Percentiles rank a stretch among this genome's conserved stretches.
Conservation (phyloP, 331 rosid species). For the Malus hybrid region DNA sequence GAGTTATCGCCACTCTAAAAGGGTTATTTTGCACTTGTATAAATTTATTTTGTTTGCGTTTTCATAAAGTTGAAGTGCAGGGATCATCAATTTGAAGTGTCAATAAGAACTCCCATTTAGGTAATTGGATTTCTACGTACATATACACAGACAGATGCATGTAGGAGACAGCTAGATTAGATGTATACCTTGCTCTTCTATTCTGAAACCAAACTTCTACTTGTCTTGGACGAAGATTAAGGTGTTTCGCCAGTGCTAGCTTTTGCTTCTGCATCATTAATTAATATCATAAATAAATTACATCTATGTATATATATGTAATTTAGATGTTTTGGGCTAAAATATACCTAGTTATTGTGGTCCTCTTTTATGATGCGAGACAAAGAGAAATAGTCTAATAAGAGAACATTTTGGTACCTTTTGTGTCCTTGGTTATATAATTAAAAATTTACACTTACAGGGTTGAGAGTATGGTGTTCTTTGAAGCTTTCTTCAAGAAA, state of each 20-base stretch:
- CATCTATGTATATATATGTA: not conserved
- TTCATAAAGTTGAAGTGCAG: too few species aligned
- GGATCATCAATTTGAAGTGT: too few species aligned
- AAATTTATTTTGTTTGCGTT: too few species aligned
- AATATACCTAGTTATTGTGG: not conserved
- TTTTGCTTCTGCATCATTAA: conserved; percentile 52
- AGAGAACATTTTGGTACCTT: too few species aligned
- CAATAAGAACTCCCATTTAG: too few species aligned
- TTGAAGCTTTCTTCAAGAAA: conserved; percentile 80
- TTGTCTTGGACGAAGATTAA: conserved; percentile 66
- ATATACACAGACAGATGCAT: not conserved
- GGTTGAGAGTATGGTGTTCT: conserved; percentile 66
- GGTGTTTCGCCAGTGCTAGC: conserved; percentile 54
- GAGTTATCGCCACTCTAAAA: too few species aligned
- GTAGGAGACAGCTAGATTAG: too few species aligned
- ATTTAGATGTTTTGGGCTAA: not conserved
- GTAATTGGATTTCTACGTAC: too few species aligned
- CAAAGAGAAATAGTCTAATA: too few species aligned
- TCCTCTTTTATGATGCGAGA: not conserved
- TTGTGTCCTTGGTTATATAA: not conserved
- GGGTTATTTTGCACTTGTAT: too few species aligned
- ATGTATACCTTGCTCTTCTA: conserved; percentile 57
- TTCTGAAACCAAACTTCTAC: conserved; percentile 87
- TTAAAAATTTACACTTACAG: conserved; percentile 28
- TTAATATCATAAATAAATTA: not conserved